Evolutionary conservation across 2,329 filamentous ascomycete genomes (phyloP).

Genomic region (Colletotrichum higginsianum): DNA sequence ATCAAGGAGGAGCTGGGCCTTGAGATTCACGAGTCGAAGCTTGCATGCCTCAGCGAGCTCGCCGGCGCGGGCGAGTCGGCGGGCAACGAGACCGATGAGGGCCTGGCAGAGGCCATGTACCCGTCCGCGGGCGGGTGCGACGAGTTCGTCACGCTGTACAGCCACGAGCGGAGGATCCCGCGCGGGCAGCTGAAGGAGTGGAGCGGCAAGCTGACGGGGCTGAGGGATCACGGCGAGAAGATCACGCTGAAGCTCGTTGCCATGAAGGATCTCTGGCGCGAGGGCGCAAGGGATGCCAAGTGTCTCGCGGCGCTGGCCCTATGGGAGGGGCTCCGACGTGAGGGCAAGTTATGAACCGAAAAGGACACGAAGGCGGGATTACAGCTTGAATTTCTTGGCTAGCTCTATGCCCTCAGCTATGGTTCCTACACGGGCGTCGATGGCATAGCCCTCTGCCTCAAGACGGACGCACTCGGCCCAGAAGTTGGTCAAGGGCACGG

Average conservation of each 20-base stretch:
- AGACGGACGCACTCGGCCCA: constrained; percentile 78
- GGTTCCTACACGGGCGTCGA: constrained; percentile 84
- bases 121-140: constrained; percentile 73
- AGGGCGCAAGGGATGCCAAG: constrained; percentile 72
- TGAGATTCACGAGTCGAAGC: constrained; percentile 61
- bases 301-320: constrained; percentile 72
- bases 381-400: constrained; percentile 70
- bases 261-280: constrained; percentile 70
- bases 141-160: constrained; percentile 72
- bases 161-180: constrained; percentile 67
- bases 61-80: constrained; percentile 49
- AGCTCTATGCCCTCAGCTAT: constrained; percentile 85
- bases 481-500: constrained; percentile 73
- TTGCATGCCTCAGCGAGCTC: constrained; percentile 68
- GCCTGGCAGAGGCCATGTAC: constrained; percentile 65
- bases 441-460: constrained; percentile 80
- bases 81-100: constrained; percentile 50
- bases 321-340: constrained; percentile 69
- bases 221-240: constrained; percentile 72
- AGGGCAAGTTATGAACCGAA: constrained; percentile 56
- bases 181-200: constrained; percentile 66
- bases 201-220: constrained; percentile 71
- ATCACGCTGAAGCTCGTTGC: constrained; percentile 73
- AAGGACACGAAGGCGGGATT: neutral
- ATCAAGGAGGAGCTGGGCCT: constrained; percentile 73